Evolutionary conservation across 192 early-diverging fungal species (phyloP).

Genomic region (Coemansia interrupta): DNA sequence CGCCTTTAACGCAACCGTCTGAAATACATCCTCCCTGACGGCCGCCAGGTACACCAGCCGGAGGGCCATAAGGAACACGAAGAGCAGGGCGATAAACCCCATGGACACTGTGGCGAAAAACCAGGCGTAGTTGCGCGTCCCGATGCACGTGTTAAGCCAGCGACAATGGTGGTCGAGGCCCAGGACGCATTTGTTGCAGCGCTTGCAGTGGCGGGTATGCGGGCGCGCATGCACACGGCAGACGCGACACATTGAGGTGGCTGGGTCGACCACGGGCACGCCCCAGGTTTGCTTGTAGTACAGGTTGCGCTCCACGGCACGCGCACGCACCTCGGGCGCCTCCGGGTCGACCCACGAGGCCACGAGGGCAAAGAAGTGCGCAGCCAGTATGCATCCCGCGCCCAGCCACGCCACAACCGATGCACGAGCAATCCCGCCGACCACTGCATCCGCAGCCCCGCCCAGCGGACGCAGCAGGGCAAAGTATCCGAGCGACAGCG

Average conservation of each 20-base stretch:
- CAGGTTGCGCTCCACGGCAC: constrained; percentile 10
- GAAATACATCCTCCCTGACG: constrained; percentile 12
- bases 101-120: constrained; percentile 28
- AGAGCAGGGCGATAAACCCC: constrained; percentile 12
- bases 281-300: constrained; percentile 37
- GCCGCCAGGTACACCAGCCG: constrained; percentile 25
- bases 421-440: too few species aligned
- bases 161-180: constrained; percentile 31
- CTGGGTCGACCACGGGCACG: constrained; percentile 26
- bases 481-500: constrained; percentile 21
- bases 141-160: constrained; percentile 44
- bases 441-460: not conserved
- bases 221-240: constrained; percentile 19
- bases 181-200: constrained; percentile 51
- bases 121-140: constrained; percentile 20
- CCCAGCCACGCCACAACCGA: too few species aligned
- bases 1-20: not conserved
- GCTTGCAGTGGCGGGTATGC: constrained; percentile 50
- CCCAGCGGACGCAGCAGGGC: constrained; percentile 19
- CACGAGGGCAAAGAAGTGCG: not conserved
- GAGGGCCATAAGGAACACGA: constrained; percentile 6
- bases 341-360: constrained; percentile 26
- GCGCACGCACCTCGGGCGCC: constrained; percentile 11
- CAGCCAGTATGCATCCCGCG: not conserved
- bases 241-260: constrained; percentile 34